Evolutionary conservation across 2,329 filamentous ascomycete species (phyloP), one percentile per base, ranked within the genome.

Genomic region (Trichothecium sympodiale): DNA sequence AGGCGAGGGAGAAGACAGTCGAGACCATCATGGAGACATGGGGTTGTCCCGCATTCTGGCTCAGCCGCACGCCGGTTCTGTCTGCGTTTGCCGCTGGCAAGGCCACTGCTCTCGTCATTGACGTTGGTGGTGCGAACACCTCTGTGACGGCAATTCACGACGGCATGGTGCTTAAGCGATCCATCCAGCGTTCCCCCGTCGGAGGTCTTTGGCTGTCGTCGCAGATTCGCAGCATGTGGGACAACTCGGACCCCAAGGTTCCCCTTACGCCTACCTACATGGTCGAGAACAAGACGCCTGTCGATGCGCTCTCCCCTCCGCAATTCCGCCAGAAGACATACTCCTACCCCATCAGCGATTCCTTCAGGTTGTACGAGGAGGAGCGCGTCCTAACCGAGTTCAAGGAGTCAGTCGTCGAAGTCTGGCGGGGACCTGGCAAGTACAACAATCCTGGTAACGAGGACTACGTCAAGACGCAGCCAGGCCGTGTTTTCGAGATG

Each of bases 11-110:
- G 64, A 94, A 91, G 72, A 80, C 82, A 29, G 89, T 95, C 50
- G 91, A 98, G 64, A 78, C 96, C 43, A 87, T 86, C 40, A 95
- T 98, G 80, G 91, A 98, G 68, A 84, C 78, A 53, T 98, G 91
- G 87, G 88, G 86, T 18, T 83, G 82, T 38, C 91, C 91, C 14
- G 91, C 91, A 5, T 96, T 95, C 60, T 98, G 89, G 72, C 68
- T 96, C 41, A 85, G 85, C 43, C 79, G 85, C 52, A 93, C 80
- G 36, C 87, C 89, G 17, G 88, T 95, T 30, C 73, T 95, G 54
- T 80, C 89, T 37, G 83, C 88, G 15, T 96, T 95, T 54, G 87
- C 87, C 14, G 82, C 86, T 13, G 91, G 91, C 44, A 96, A 95
- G 61, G 81, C 89, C 1, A 93, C 86, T 4, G 89, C 88, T 6